phyloP scores from a whole-genome alignment of 2,329 filamentous ascomycete genomes.

The Helotiales sp. region DNA sequence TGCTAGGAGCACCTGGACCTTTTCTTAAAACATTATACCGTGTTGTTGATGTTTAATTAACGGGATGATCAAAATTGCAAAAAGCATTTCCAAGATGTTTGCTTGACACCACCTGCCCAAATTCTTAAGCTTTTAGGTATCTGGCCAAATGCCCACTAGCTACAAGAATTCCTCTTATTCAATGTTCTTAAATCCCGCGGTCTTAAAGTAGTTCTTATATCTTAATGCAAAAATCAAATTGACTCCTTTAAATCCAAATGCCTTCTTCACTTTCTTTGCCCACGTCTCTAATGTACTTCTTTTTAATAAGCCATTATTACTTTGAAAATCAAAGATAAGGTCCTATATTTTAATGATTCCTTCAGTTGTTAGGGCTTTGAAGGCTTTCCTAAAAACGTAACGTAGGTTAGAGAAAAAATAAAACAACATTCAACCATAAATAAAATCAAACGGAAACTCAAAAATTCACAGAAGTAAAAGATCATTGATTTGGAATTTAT shows the following conservation, averaged over 20 bases:
- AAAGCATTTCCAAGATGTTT: constrained; percentile 1
- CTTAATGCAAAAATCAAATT: constrained; percentile 9
- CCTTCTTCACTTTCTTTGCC: constrained; percentile 3
- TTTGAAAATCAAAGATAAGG: constrained; percentile 10
- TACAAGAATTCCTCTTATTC: constrained; percentile 1
- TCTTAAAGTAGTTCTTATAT: constrained; percentile 4
- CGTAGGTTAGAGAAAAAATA: constrained; percentile 6
- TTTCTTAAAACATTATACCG: not conserved
- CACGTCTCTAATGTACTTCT: not conserved
- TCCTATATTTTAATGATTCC: constrained; percentile 14
- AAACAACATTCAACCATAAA: constrained; percentile 11
- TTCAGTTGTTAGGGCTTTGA: constrained; percentile 7
- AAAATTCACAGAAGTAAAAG: constrained; percentile 7
- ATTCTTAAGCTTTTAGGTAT: not conserved
- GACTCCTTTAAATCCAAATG: constrained; percentile 6
- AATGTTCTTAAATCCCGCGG: constrained; percentile 2
- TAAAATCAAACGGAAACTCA: constrained; percentile 10
- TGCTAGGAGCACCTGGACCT: not conserved
- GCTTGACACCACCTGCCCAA: not conserved
- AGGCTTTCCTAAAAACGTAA: constrained; percentile 6
- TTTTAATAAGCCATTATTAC: not conserved
- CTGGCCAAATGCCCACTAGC: not conserved
- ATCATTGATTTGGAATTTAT: constrained; percentile 5
- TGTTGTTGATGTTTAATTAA: not conserved
- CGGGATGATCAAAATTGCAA: constrained; percentile 5